Evolutionary conservation across 805 yeast genomes (phyloP), one percentile per base, ranked within the genome.

Genomic region (Wickerhamomyces ciferrii): DNA sequence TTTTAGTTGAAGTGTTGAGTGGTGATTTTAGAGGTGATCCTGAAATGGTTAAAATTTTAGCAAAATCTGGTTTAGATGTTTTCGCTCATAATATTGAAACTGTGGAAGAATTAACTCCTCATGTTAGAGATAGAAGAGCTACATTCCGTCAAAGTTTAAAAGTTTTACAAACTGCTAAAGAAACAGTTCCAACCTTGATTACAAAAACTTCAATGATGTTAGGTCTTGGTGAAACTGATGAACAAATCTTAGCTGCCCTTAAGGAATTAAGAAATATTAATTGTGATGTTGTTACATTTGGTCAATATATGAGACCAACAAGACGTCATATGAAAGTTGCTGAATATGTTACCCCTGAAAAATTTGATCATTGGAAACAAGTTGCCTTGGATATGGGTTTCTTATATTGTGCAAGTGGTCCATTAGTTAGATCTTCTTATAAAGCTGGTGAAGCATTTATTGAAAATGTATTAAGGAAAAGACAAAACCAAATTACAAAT

Each of bases 251-350:
- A 61, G 83, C 80, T 53, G 83, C 97, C 0, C 64, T 94, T 58
- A 73, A 66, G 51, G 96, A 88, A 62, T 71, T 95, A 54, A 78
- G 98, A 52, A 80, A 69, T 18, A 77, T 84, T 39, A 70, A 76
- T 9, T 94, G 96, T 65, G 98, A 94, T 61, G 96, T 94, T 43
- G 97, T 94, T 17, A 94, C 99, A 0, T 94, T 94, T 68, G 99
- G 99, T 34, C 99, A 94, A 69, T 94, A 94, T 67, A 94, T 94
- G 97, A 79, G 99, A 64, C 99, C 99, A 40, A 94, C 99, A 2
- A 94, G 87, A 68, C 83, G 99, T 61, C 99, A 94, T 66, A 90
- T 94, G 95, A 91, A 91, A 70, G 99, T 94, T 39, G 97, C 88
- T 11, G 97, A 92, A 56, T 94, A 94, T 59, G 80, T 94, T 18